Base-by-base conservation (phyloP, 2,329 filamentous ascomycete species). In the Pseudocercospora pini-densiflorae region DNA sequence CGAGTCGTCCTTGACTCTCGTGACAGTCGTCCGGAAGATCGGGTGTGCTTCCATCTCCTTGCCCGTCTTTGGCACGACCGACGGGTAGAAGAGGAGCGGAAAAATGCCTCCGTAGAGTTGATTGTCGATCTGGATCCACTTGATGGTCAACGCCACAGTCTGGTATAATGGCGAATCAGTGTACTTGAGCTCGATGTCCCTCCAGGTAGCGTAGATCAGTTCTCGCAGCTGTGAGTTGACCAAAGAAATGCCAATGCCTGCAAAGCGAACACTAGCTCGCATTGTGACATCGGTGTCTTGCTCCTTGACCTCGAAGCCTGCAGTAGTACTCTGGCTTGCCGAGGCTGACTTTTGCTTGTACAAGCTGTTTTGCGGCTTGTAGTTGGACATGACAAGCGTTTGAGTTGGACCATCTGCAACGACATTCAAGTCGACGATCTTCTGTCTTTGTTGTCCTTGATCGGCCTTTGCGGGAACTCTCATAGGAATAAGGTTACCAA, bases 111-210 rank as follows among this genome's bases (percentile, higher is more conserved):
- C 96, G 75, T 99, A 99, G 14, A 99, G 87, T 79, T 99, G 95
- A 74, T 99, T 99, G 80, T 99, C 95, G 73, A 99, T 92, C 79
- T 99, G 95, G 29, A 99, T 95, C 96, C 96, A 99, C 79, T 99
- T 98, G 77, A 98, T 90, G 0, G 93, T 92, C 59, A 95, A 84
- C 57, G 92, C 94, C 68, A 97, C 81, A 0, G 93, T 98, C 79
- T 99, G 95, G 76, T 97, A 97, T 16, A 97, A 83, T 19, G 89
- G 87, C n/a, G 95, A 98, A 75, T 99, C 95, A 63, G 89, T 93
- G 79, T 95, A 97, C 68, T 94, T 93, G 70, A 99, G 81, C 73
- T 95, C 90, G 27, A 98, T 92, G 68, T 97, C 94, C 59, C 94
- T 87, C 80, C 97, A 90, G 0, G 95, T 99, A 73, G 98, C 81